Evolutionary conservation across 164 flowering plant genomes (phyloP).

Genomic region (Protea cynaroides): DNA sequence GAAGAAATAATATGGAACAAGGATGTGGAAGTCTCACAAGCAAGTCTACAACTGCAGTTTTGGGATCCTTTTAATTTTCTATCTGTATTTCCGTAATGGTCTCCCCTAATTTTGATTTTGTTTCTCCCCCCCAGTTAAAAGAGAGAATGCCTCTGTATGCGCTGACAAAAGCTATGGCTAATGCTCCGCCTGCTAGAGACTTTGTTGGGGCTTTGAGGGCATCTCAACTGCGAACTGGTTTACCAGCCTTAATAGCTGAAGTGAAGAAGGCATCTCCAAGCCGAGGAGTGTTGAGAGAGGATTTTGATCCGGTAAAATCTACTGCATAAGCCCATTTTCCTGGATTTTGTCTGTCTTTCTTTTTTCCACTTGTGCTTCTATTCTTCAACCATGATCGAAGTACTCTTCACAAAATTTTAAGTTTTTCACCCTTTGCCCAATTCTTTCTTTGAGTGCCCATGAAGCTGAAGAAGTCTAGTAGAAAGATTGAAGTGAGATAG

Average conservation of each 20-base stretch:
- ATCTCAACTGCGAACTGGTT: conserved; percentile 57
- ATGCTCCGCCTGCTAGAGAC: conserved; percentile 71
- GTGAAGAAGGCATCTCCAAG: conserved; percentile 99
- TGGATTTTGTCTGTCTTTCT: too few species aligned
- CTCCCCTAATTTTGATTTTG: background rate
- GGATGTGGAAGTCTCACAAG: conserved; percentile 70
- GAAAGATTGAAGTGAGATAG: too few species aligned
- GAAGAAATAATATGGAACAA: conserved; percentile 97
- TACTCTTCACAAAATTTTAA: too few species aligned
- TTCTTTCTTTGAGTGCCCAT: too few species aligned
- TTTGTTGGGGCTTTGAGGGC: conserved; percentile 80
- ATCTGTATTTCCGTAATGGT: background rate
- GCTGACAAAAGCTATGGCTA: conserved; percentile 45
- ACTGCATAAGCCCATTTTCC: too few species aligned
- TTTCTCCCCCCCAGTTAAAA: conserved; percentile 42
- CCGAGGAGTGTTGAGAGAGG: conserved; percentile 80
- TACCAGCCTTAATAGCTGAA: conserved; percentile 95
- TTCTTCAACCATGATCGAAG: too few species aligned
- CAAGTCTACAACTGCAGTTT: conserved; percentile 2
- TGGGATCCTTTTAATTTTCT: background rate
- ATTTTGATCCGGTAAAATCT: conserved; percentile 83
- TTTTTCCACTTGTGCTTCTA: too few species aligned
- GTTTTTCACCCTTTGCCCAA: too few species aligned
- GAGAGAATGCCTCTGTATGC: conserved; percentile 43
- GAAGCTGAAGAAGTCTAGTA: too few species aligned